Evolutionary conservation across 345 rosid species (phyloP).

Genomic region (Cardamine resedifolia): DNA sequence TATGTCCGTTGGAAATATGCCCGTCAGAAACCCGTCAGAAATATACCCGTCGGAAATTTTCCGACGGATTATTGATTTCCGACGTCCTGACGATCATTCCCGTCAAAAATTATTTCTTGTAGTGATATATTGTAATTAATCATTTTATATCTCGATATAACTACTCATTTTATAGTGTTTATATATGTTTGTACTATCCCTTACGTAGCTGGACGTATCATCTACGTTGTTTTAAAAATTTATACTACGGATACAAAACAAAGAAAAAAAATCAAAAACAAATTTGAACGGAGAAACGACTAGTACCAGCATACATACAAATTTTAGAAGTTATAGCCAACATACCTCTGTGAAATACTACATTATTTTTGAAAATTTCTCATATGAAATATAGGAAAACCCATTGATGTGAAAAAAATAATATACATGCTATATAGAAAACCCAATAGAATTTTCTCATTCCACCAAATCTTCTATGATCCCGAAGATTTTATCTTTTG

Average conservation of each 20-base stretch:
- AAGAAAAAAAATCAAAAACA: no score
- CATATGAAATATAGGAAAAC: background rate
- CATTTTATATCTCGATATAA: no score
- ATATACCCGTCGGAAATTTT: no score
- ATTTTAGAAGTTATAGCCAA: background rate
- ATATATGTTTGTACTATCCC: background rate
- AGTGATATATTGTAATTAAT: no score
- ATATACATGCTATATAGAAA: background rate
- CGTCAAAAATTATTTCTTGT: no score
- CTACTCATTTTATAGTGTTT: no score
- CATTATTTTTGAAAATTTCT: background rate
- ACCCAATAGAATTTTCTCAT: background rate
- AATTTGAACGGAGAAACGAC: background rate
- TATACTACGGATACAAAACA: background rate
- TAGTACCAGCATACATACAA: background rate
- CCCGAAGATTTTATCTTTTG: slow-evolving; percentile 9
- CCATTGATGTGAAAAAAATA: background rate
- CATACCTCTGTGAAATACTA: background rate
- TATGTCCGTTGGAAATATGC: no score
- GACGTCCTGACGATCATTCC: no score
- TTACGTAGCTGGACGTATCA: background rate
- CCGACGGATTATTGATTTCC: no score
- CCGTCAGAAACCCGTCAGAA: no score
- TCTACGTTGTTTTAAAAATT: background rate
- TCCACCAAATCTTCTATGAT: slow-evolving; percentile 23